Evolutionary conservation across 2,329 filamentous ascomycete genomes (phyloP).

Genomic region (Hypomyces perniciosus): DNA sequence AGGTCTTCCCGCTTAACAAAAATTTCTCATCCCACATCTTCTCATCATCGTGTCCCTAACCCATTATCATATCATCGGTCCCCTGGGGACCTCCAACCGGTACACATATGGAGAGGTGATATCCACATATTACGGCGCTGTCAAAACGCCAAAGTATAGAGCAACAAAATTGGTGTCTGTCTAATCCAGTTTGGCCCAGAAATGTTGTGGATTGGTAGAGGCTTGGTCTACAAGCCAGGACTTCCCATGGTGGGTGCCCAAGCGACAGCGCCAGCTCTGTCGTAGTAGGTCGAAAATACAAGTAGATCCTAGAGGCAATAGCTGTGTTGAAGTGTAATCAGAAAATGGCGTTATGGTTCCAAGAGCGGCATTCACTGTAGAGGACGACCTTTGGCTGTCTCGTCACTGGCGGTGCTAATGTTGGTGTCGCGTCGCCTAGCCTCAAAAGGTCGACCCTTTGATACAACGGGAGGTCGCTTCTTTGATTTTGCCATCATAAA

Average conservation of each 20-base stretch:
- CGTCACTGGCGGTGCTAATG: conserved; percentile 55
- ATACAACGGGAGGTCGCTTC: conserved; percentile 32
- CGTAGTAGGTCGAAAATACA: neutral
- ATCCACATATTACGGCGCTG: neutral
- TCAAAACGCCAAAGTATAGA: neutral
- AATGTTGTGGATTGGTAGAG: neutral
- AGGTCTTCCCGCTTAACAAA: neutral
- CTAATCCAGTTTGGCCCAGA: neutral
- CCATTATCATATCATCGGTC: conserved; percentile 17
- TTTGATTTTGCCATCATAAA: conserved; percentile 48
- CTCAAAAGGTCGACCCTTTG: conserved; percentile 26
- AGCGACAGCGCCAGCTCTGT: neutral
- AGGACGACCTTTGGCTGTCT: conserved; percentile 52
- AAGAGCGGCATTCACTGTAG: conserved; percentile 25
- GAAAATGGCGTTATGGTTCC: neutral
- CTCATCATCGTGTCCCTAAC: conserved; percentile 3
- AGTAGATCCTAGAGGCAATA: neutral
- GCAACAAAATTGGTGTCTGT: neutral
- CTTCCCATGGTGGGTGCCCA: neutral
- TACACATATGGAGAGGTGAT: neutral
- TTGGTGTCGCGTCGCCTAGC: conserved; percentile 52
- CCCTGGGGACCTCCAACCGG: neutral
- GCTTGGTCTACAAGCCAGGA: neutral
- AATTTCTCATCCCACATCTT: neutral
- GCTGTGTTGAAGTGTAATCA: neutral